These are phyloP conservation scores for Apocynum venetum DNA, from an alignment of 257 asterid genomes.

Conservation along the genomic window DNA sequence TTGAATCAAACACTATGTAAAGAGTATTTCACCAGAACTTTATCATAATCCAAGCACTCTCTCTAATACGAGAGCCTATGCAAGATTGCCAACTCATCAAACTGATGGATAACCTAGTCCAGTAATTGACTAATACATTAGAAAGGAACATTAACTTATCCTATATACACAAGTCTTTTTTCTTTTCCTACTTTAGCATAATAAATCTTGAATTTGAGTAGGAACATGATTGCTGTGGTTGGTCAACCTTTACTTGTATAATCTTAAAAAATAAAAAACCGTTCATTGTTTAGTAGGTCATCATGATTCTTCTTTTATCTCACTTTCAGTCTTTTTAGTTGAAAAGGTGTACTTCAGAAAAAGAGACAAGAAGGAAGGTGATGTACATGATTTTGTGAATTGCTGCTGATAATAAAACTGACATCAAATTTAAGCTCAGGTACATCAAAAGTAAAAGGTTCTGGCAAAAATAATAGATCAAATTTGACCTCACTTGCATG, in stretches of 20 bases:
- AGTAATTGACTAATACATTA: not conserved
- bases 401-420: too few relatives aligned
- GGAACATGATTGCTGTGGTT: not conserved
- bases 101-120: not conserved
- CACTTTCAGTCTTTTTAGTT: not conserved
- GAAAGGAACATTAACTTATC: not conserved
- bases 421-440: not conserved
- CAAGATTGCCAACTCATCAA: not conserved
- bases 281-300: not conserved
- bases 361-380: not conserved
- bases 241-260: not conserved
- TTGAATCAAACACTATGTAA: too few relatives aligned
- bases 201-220: not conserved
- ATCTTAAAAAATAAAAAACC: too few relatives aligned
- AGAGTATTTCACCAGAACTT: not conserved
- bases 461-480: conserved; percentile 10
- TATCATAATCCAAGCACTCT: not conserved
- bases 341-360: not conserved
- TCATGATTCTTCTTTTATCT: not conserved
- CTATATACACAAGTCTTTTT: not conserved
- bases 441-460: not conserved
- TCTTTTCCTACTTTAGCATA: not conserved
- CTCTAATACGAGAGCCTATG: not conserved
- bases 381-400: not conserved
- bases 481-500: conserved; percentile 65